phyloP scores from a whole-genome alignment of 805 yeast genomes.

The Komagataella phaffii region DNA sequence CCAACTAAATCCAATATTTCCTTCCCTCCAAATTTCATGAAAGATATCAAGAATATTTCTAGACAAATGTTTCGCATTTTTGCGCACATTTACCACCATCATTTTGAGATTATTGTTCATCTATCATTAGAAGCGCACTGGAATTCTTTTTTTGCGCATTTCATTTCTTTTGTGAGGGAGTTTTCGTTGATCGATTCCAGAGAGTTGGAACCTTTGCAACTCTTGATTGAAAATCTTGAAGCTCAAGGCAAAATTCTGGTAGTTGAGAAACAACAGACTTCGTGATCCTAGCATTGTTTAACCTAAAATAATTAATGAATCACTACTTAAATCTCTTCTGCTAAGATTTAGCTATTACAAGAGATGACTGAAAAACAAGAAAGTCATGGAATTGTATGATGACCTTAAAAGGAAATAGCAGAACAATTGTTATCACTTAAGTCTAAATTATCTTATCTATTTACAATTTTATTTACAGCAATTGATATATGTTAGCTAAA shows the following conservation, averaged over 20 bases:
- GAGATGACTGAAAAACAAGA: too few relatives aligned
- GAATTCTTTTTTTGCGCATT: conserved; percentile 95
- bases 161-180: conserved; percentile 74
- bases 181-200: conserved; percentile 66
- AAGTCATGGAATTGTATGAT: not conserved
- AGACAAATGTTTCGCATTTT: conserved; percentile 90
- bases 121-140: conserved; percentile 91
- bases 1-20: conserved; percentile 88
- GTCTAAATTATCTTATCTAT: not conserved
- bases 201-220: conserved; percentile 69
- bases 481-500: conserved; percentile 23
- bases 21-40: conserved; percentile 74
- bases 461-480: not conserved
- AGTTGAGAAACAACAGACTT: conserved; percentile 2
- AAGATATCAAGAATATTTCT: conserved; percentile 76
- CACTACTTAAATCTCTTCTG: too few relatives aligned
- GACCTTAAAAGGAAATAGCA: not conserved
- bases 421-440: too few relatives aligned
- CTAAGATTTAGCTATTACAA: too few relatives aligned
- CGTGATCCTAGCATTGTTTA: not conserved
- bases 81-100: conserved; percentile 91
- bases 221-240: conserved; percentile 70
- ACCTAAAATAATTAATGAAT: not conserved
- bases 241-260: conserved; percentile 65
- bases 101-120: conserved; percentile 88